phyloP scores from a whole-genome alignment of 192 early-diverging fungal species.

The Backusella australiensis region DNA sequence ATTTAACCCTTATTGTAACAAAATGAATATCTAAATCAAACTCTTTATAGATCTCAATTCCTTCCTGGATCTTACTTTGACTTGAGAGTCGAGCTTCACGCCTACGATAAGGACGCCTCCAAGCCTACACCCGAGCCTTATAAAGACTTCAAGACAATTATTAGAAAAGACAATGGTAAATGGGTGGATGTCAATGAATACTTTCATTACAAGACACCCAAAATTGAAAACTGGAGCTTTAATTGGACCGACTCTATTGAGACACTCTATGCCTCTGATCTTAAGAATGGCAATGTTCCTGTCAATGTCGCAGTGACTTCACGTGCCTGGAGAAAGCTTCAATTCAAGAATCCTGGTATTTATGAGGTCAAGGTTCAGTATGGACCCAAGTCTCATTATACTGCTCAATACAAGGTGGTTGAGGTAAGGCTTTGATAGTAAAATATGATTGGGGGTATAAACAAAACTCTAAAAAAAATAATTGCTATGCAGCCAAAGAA shows the following conservation, averaged over 20 bases:
- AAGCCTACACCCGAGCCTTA: conserved; percentile 36
- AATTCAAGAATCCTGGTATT: conserved; percentile 43
- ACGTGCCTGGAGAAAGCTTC: conserved; percentile 44
- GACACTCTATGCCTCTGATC: conserved; percentile 34
- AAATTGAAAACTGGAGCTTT: conserved; percentile 49
- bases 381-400: conserved; percentile 47
- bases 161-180: conserved; percentile 37
- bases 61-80: conserved; percentile 57
- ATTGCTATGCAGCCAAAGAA: conserved; percentile 4
- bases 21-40: background rate
- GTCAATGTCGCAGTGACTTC: conserved; percentile 51
- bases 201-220: conserved; percentile 31
- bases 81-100: conserved; percentile 60
- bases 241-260: conserved; percentile 45
- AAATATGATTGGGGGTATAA: background rate
- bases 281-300: conserved; percentile 32
- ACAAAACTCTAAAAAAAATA: background rate
- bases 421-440: conserved; percentile 10
- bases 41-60: conserved; percentile 47
- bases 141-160: conserved; percentile 43
- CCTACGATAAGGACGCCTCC: conserved; percentile 38
- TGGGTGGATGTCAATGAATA: conserved; percentile 43
- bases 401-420: conserved; percentile 46
- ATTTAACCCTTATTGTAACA: background rate
- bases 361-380: conserved; percentile 47